These are phyloP conservation scores for Suhomyces wounanorum DNA, from an alignment of 1,139 yeast species.

Conservation along the genomic window DNA sequence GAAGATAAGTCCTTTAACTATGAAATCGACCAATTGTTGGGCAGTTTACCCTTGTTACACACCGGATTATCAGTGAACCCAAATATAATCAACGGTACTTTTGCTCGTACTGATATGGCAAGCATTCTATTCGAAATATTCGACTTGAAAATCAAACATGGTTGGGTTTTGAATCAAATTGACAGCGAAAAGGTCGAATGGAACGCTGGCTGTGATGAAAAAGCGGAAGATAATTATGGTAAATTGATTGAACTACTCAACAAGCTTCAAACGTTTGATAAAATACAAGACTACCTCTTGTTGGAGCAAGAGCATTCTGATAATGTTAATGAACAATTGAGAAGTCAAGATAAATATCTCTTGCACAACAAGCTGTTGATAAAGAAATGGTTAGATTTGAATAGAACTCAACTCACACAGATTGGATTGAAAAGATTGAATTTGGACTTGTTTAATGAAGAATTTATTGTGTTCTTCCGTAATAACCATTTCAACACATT, in stretches of 20 bases:
- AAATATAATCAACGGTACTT: constrained; percentile 59
- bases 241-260: constrained; percentile 25
- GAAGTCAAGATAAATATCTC: constrained; percentile 11
- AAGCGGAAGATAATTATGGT: constrained; percentile 21
- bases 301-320: constrained; percentile 11
- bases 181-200: constrained; percentile 21
- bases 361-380: constrained; percentile 22
- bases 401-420: constrained; percentile 71
- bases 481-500: constrained; percentile 84
- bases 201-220: constrained; percentile 15
- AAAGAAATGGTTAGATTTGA: constrained; percentile 46
- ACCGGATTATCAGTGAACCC: constrained; percentile 79
- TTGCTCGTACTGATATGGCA: constrained; percentile 44
- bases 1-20: constrained; percentile 16
- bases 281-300: constrained; percentile 44
- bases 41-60: constrained; percentile 62
- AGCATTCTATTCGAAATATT: constrained; percentile 42
- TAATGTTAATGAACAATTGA: constrained; percentile 11
- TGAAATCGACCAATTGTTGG: constrained; percentile 42
- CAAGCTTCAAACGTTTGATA: constrained; percentile 44
- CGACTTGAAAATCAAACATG: constrained; percentile 48
- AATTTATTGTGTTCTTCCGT: constrained; percentile 69
- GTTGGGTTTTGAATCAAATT: constrained; percentile 46
- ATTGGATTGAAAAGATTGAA: constrained; percentile 56
- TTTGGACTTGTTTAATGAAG: constrained; percentile 38